A percentile compares a stretch with the other conserved stretches of the same genome.
phyloP scores from a whole-genome alignment of 768 basidiomycete species.

The Xerocomellus intermedius region DNA sequence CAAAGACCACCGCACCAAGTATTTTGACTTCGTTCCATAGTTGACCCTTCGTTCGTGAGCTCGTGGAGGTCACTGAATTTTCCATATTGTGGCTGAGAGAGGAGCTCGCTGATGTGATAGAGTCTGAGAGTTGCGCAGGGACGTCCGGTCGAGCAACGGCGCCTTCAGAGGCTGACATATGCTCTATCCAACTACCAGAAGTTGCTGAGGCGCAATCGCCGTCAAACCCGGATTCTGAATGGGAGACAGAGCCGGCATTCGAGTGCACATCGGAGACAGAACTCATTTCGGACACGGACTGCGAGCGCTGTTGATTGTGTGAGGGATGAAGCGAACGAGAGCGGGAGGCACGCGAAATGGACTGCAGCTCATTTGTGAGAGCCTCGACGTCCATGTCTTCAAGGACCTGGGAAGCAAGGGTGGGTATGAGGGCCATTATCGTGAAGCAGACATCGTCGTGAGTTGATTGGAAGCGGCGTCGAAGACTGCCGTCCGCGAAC shows the following conservation, averaged over 20 bases:
- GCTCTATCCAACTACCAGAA: conserved; percentile 47
- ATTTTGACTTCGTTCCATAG: conserved; percentile 94
- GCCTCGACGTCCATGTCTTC: conserved; percentile 75
- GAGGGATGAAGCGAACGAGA: conserved; percentile 12
- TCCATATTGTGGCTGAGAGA: conserved; percentile 26
- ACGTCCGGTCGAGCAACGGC: conserved; percentile 4
- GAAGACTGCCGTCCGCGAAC: conserved; percentile 45
- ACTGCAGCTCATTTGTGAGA: conserved; percentile 56
- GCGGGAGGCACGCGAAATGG: conserved; percentile 38
- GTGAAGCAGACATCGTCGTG: conserved; percentile 79
- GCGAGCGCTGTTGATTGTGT: conserved; percentile 19
- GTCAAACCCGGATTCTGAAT: conserved; percentile 37
- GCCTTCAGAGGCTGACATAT: conserved; percentile 28
- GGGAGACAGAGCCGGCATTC: conserved; percentile 42
- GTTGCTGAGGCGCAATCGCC: conserved; percentile 37
- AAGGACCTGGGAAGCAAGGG: conserved; percentile 63
- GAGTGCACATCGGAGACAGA: conserved; percentile 41
- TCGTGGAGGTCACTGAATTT: conserved; percentile 8
- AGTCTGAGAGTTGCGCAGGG: conserved; percentile 37
- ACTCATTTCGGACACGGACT: conserved; percentile 40
- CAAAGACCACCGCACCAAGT: conserved; percentile 51
- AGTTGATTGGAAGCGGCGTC: conserved; percentile 70
- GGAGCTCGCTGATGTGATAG: conserved; percentile 40
- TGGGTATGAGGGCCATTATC: conserved; percentile 65
- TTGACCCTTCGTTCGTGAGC: conserved; percentile 64